A percentile compares a stretch with the other conserved stretches of the same genome.
These are phyloP conservation scores for Aspergillus sojae DNA, from an alignment of 2,329 filamentous ascomycete genomes.

Conservation along the genomic window DNA sequence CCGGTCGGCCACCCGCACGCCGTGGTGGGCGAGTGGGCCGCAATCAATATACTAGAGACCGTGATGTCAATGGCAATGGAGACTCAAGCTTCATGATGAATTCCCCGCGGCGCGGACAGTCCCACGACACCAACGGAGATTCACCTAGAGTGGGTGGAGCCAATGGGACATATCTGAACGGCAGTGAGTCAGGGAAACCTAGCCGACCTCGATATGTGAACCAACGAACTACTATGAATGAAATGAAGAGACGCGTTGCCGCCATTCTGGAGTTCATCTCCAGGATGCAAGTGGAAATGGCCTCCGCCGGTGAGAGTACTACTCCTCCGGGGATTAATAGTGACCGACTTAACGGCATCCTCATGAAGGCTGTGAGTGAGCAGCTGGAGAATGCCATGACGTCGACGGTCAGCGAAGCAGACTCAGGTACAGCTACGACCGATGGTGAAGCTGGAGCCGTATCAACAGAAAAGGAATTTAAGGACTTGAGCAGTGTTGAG, in stretches of 20 bases:
- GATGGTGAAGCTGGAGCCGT: constrained; percentile 27
- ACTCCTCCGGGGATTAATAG: constrained; percentile 41
- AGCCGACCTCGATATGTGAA: constrained; percentile 63
- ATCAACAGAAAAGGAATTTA: constrained; percentile 61
- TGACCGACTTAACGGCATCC: constrained; percentile 36
- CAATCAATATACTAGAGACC: constrained; percentile 81
- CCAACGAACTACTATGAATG: constrained; percentile 73
- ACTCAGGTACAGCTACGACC: constrained; percentile 27
- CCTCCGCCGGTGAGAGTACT: constrained; percentile 56
- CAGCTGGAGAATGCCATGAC: constrained; percentile 35
- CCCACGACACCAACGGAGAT: constrained; percentile 42
- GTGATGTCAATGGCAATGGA: constrained; percentile 61
- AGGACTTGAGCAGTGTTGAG: constrained; percentile 74
- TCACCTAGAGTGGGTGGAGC: constrained; percentile 40
- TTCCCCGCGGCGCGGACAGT: constrained; percentile 45
- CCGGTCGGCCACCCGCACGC: constrained; percentile 65
- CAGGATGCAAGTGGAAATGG: constrained; percentile 84
- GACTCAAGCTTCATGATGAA: constrained; percentile 35
- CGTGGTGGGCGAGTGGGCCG: constrained; percentile 66
- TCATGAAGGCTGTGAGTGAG: constrained; percentile 39
- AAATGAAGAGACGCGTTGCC: constrained; percentile 82
- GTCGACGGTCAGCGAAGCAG: constrained; percentile 30
- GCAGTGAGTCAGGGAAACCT: constrained; percentile 59
- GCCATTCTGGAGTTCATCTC: constrained; percentile 89
- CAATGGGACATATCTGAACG: constrained; percentile 56